Evolutionary conservation across 2,329 filamentous ascomycete genomes (phyloP), one percentile per base, ranked within the genome.

Genomic region (Cercospora berteroae): DNA sequence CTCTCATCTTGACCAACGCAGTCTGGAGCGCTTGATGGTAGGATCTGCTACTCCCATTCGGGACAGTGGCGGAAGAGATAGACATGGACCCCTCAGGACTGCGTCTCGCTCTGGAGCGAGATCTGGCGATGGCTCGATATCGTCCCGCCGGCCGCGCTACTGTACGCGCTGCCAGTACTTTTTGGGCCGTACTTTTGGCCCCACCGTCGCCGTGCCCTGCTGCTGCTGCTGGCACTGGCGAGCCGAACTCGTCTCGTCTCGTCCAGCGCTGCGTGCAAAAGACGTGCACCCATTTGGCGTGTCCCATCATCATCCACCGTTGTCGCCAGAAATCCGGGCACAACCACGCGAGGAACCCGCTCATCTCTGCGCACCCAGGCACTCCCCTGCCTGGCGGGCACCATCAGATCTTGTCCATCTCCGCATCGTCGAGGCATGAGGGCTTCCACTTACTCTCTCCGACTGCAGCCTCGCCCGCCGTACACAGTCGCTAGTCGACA

Each of bases 401-500:
- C 18, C 44, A 50, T 25, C 44, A 12, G 18, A 20, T 20, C 23
- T 27, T 27, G 23, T 27, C 52, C 25, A 57, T 57, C 52, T 57
- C 52, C 52, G 52, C 52, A 57, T 57, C 52, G 52, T 57, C 52
- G 52, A 57, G 23, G 52, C 52, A 57, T 52, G 52, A 57, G 52
- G 52, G 12, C 52, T 23, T 25, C 25, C 33, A 33, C 29, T 12
- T 12, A 4, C 57, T 20, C 57, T 60, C 33, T 39, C 29, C 57
- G 20, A 60, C 36, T 31, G 27, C 57, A 13, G 57, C 23, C 52
- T 50, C 52, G 52, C 52, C 64, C 48, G 25, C 64, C 64, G 64
- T 62, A 66, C 58, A 66, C 52, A 50, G 64, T 66, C 64, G 64
- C 64, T 66, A 62, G 64, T 58, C 64, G 64, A 62, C 64, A 48